These are phyloP conservation scores for Lichtheimia ramosa DNA, from an alignment of 371 early-diverging fungal genomes.

Conservation along the genomic window DNA sequence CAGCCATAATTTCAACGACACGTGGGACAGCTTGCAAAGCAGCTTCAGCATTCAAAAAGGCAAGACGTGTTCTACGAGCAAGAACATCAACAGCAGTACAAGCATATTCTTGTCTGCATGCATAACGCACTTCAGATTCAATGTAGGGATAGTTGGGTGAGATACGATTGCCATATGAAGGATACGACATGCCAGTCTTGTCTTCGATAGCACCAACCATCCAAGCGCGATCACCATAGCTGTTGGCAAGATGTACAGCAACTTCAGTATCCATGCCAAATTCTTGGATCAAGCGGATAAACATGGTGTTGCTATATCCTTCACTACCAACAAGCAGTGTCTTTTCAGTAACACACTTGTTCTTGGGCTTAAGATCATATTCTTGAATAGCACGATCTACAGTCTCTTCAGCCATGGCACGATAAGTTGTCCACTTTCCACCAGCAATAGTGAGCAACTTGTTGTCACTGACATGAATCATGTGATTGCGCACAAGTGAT, in stretches of 20 bases:
- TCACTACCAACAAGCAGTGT: slow-evolving; percentile 87
- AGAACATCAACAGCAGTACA: slow-evolving; percentile 93
- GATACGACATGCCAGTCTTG: slow-evolving; percentile 73
- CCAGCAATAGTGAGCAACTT: slow-evolving; percentile 97
- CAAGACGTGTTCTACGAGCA: slow-evolving; percentile 91
- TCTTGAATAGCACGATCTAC: slow-evolving; percentile 87
- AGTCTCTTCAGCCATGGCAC: slow-evolving; percentile 98
- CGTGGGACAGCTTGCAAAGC: slow-evolving; percentile 84
- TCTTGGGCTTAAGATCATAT: slow-evolving; percentile 60
- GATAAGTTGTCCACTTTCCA: slow-evolving; percentile 99
- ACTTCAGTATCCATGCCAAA: slow-evolving; percentile 94
- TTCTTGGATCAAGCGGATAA: slow-evolving; percentile 87
- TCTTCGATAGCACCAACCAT: slow-evolving; percentile 82
- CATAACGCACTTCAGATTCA: slow-evolving; percentile 95
- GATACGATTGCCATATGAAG: slow-evolving; percentile 80
- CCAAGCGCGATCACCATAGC: slow-evolving; percentile 97
- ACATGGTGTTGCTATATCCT: slow-evolving; percentile 86
- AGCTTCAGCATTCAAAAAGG: slow-evolving; percentile 95
- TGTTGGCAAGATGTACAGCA: slow-evolving; percentile 88
- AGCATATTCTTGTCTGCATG: slow-evolving; percentile 93
- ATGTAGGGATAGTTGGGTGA: slow-evolving; percentile 90
- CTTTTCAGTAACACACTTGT: slow-evolving; percentile 73
- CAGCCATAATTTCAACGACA: slow-evolving; percentile 92
- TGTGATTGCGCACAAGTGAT: slow-evolving; percentile 95
- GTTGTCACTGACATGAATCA: slow-evolving; percentile 84